Conservation (phyloP, 371 early-diverging fungal genomes). For the Apophysomyces ossiformis region DNA sequence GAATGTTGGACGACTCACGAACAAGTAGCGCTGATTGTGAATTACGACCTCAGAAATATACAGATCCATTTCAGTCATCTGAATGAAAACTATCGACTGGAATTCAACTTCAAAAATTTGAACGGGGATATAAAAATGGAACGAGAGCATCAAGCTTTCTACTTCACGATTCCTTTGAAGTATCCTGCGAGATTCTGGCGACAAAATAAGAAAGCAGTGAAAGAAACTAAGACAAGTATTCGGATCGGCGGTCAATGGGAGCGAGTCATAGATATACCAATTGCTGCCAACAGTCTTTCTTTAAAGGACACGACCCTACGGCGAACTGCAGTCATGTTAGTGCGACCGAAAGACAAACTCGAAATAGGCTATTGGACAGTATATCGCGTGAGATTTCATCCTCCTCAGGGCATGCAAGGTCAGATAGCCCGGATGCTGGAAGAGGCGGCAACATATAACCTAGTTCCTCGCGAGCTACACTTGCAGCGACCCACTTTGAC, state of each 20-base stretch:
- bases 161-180: conserved; percentile 35
- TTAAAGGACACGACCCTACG: neutral
- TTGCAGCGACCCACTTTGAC: conserved; percentile 13
- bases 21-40: conserved; percentile 17
- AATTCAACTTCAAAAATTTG: conserved; percentile 39
- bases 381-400: conserved; percentile 33
- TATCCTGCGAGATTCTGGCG: conserved; percentile 41
- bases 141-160: conserved; percentile 10
- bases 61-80: conserved; percentile 34
- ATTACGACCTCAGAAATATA: conserved; percentile 32
- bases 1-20: conserved; percentile 19
- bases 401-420: neutral
- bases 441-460: conserved; percentile 46
- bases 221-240: neutral
- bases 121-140: conserved; percentile 30
- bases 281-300: neutral
- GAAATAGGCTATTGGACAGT: conserved; percentile 48
- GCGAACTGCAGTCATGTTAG: conserved; percentile 22
- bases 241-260: conserved; percentile 28
- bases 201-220: conserved; percentile 14
- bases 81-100: conserved; percentile 30
- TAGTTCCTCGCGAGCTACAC: conserved; percentile 32
- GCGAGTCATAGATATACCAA: conserved; percentile 33
- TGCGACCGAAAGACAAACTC: conserved; percentile 16
- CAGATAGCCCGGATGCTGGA: conserved; percentile 30